phyloP scores from a whole-genome alignment of 768 basidiomycete genomes.

The Mycena venus region DNA sequence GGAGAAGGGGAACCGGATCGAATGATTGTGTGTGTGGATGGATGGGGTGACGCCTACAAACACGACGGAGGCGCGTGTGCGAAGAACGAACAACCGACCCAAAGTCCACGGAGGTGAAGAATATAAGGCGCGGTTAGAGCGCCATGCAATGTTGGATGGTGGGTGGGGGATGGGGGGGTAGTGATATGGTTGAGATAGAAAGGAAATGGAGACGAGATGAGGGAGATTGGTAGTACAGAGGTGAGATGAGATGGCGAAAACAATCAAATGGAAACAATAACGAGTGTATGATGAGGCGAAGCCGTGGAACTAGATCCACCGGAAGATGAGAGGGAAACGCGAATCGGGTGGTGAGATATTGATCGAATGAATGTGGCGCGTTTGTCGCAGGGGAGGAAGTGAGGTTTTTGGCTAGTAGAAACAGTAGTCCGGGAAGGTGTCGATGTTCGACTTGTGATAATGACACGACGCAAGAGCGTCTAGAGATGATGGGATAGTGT shows the following conservation, averaged over 20 bases:
- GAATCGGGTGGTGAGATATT: background rate
- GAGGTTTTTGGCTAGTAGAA: slow-evolving; percentile 22
- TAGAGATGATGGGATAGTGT: slow-evolving; percentile 16
- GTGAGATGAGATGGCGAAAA: slow-evolving; percentile 9
- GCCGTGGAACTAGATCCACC: slow-evolving; percentile 1
- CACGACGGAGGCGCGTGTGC: slow-evolving; percentile 13
- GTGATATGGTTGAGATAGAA: slow-evolving; percentile 8
- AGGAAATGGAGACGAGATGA: slow-evolving; percentile 7
- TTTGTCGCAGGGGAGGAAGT: slow-evolving; percentile 12
- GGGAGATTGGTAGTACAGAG: slow-evolving; percentile 27
- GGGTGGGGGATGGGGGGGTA: slow-evolving; percentile 18
- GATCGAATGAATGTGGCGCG: slow-evolving; percentile 20
- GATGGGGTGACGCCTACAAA: background rate
- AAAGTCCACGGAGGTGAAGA: slow-evolving; percentile 15
- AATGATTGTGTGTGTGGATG: slow-evolving; percentile 15
- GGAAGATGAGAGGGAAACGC: background rate
- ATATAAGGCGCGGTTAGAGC: slow-evolving; percentile 22
- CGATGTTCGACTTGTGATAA: background rate
- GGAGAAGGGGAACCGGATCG: slow-evolving; percentile 1
- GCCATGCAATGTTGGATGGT: slow-evolving; percentile 29
- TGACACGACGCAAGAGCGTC: slow-evolving; percentile 17
- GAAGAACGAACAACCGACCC: slow-evolving; percentile 2
- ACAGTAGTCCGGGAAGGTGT: slow-evolving; percentile 5
- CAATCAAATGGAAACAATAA: slow-evolving; percentile 12
- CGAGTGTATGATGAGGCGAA: slow-evolving; percentile 17